Conservation (phyloP, 1,139 yeast genomes). For the Protomyces lactucae-debilis region DNA sequence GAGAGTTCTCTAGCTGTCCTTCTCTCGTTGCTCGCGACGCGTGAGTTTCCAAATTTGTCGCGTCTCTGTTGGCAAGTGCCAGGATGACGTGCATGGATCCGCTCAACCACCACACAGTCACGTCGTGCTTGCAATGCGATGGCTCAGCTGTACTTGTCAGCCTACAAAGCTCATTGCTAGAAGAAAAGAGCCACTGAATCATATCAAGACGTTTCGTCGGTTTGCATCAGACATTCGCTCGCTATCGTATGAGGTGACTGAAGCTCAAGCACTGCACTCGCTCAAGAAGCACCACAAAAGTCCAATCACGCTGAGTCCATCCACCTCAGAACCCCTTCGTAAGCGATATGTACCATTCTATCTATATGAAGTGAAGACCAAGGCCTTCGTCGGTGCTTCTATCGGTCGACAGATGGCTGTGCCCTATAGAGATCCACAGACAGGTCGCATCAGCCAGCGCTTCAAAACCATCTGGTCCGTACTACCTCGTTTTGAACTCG, state of each 20-base stretch:
- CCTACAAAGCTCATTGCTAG: not conserved
- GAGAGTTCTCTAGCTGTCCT: not conserved
- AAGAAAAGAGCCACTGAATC: not conserved
- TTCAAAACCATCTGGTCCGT: slow-evolving; percentile 15
- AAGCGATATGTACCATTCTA: slow-evolving; percentile 17
- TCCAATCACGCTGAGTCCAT: slow-evolving; percentile 11
- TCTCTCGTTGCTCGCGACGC: not conserved
- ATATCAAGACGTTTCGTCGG: not conserved
- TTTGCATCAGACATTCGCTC: not conserved
- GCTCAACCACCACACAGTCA: too few relatives aligned
- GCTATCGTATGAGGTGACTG: not conserved
- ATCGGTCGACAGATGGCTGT: slow-evolving; percentile 19
- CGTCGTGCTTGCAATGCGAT: not conserved
- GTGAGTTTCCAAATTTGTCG: not conserved
- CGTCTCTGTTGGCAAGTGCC: not conserved
- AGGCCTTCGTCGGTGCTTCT: slow-evolving; percentile 7
- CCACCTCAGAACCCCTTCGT: not conserved
- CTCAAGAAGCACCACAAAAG: slow-evolving; percentile 4
- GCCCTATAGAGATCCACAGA: slow-evolving; percentile 23
- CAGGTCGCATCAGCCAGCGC: slow-evolving; percentile 15
- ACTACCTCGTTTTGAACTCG: slow-evolving; percentile 16
- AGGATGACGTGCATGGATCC: not conserved
- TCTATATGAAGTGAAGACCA: slow-evolving; percentile 3
- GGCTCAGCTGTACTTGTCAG: not conserved
- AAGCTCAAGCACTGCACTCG: not conserved